Base-by-base conservation (phyloP, 306 rosid species). In the Acacia acuminata region DNA sequence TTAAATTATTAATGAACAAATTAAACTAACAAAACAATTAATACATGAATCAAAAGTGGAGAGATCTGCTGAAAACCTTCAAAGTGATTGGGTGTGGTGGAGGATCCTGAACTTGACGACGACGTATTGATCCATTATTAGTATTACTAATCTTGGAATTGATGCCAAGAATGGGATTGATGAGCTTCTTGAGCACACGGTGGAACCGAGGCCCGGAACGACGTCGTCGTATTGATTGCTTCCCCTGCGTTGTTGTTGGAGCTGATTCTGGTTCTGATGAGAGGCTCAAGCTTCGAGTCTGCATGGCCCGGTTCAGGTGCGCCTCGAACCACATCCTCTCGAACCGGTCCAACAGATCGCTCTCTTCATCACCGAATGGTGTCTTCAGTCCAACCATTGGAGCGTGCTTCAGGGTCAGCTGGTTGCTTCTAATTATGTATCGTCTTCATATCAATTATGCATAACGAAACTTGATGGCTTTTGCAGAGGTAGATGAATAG, bases 281-380 rank as follows among this genome's bases (percentile, higher is more conserved):
- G 51, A 38, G 50, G 25, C 50, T 38, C 13, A 87, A 82, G 77
- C 93, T 92, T 16, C 94, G 82, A 7, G 77, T 81, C 8, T 90
- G 66, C 79, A 90, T 91, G 20, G 97, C 93, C 50, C 80, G 84
- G 78, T 77, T 89, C 22, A 96, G 91, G 25, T 91, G 94, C 30
- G 82, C 87, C 85, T 96, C 96, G 4, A 92, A 77, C 7, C 94
- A 82, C 22, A 82, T 27, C 53, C 98, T 88, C 89, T 96, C 99
- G 55, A 84, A 93, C 50, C 81, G 88, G 71, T 96, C 99, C 82
- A 96, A 66, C 4, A 96, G 89, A 48, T 60, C 82, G 87, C 98
- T 95, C 30, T 90, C 71, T 79, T 90, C 93, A 22, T 96, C 99
- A 3, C 98, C 98, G n/a, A 91, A 92, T 14, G 64, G 30, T 45